A percentile compares a stretch with the other conserved stretches of the same genome.
Conservation (phyloP, 2,329 filamentous ascomycete species). For the Trichoderma aggressivum region DNA sequence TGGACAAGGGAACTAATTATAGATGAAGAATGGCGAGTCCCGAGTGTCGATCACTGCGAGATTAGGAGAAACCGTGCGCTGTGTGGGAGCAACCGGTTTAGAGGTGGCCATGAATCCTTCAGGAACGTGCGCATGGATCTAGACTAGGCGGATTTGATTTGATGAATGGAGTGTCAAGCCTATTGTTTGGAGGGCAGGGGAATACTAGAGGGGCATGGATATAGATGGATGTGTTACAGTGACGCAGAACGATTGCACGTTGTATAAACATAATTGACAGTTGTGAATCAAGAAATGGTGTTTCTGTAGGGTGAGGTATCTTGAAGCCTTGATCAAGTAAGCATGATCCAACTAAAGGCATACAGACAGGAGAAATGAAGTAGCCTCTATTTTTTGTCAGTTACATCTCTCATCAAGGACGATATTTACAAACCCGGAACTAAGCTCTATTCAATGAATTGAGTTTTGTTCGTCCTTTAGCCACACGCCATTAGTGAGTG, state of each 20-base stretch:
- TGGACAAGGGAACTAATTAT: not conserved
- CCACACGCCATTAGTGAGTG: not conserved
- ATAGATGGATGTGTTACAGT: not conserved
- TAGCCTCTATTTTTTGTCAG: fast-evolving
- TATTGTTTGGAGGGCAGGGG: not conserved
- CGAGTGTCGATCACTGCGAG: not conserved
- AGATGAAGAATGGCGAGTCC: not conserved
- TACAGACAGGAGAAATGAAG: not conserved
- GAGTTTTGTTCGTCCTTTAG: not conserved
- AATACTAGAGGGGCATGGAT: not conserved
- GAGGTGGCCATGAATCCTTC: not conserved
- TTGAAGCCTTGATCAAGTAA: not conserved
- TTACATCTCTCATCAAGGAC: not conserved
- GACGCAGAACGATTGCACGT: not conserved
- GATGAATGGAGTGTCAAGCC: not conserved
- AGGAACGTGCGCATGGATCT: not conserved
- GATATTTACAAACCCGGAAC: not conserved
- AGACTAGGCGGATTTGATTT: not conserved
- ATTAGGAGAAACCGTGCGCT: not conserved
- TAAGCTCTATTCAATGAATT: not conserved
- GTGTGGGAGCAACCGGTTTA: not conserved
- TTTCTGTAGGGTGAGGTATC: not conserved
- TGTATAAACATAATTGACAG: not conserved
- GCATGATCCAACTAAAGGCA: not conserved
- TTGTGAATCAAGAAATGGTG: not conserved